Evolutionary conservation across 208 protist genomes (phyloP), one percentile per base, ranked within the genome.

Genomic region (Trypanosoma scelopori): DNA sequence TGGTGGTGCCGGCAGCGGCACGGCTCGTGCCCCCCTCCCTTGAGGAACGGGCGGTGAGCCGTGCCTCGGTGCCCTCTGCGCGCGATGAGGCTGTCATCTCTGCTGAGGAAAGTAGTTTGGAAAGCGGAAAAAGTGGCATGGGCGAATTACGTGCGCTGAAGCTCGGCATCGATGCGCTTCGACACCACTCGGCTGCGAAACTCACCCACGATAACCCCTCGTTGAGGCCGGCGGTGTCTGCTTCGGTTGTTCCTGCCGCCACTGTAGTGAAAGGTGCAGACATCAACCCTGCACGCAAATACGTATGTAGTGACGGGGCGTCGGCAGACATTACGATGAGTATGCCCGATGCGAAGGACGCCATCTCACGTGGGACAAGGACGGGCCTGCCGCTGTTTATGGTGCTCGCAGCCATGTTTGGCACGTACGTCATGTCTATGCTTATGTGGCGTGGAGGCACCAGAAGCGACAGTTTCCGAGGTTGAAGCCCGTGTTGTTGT

Each of bases 141-240:
- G 41, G 27, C 35, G 81, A 84, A 65, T 67, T 91, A 69, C 81
- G 82, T 0, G 75, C 79, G 28, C 67, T 88, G 12, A 76, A 75
- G 27, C 71, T 63, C 13, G 62, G 68, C 39, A 69, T 79, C 18
- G 39, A 74, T 39, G 58, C 62, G n/a, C 48, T 72, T 35, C 65
- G 60, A 4, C 28, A 57, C 43, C 22, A 61, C 9, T 37, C 32
- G 3, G 3, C 32, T 11, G 32, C 32, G 32, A 37, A 37, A 9
- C 32, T 37, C 32, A 9, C 9, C 9, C 32, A 37, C 32, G n/a
- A n/a, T n/a, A 37, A 9, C 32, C 3, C 32, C 9, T 37, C 32
- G 32, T 9, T 37, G 32, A 9, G 32, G 32, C 5, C 5, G 9
- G 32, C 32, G 32, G 9, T 37, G 3, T 37, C 32, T 37, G 9